Evolutionary conservation across 805 yeast genomes (phyloP).

Genomic region (Lipomyces chichibuensis): DNA sequence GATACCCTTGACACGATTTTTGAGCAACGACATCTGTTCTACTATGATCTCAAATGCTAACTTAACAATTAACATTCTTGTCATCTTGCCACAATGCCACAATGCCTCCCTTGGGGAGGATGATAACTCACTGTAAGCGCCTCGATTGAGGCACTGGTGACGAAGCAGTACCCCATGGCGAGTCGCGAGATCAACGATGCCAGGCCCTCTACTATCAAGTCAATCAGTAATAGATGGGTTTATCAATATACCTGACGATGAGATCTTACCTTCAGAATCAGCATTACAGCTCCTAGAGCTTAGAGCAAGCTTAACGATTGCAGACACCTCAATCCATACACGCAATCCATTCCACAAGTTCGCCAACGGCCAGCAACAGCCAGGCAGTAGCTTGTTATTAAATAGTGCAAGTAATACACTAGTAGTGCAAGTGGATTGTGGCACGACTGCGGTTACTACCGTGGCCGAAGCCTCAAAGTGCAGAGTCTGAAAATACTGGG

Average conservation of each 20-base stretch:
- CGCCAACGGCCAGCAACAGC: too few species aligned
- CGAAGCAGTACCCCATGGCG: background rate
- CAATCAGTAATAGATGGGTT: background rate
- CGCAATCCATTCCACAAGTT: too few species aligned
- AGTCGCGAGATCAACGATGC: constrained; percentile 3
- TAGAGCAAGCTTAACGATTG: too few species aligned
- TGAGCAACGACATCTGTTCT: too few species aligned
- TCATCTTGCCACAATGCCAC: background rate
- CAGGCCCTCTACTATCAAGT: background rate
- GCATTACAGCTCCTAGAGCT: background rate
- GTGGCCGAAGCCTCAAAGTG: too few species aligned
- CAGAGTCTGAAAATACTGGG: too few species aligned
- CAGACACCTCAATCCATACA: too few species aligned
- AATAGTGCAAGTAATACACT: too few species aligned
- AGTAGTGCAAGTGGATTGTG: too few species aligned
- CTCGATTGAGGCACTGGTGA: background rate
- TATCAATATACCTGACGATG: background rate
- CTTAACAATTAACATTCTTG: constrained; percentile 1
- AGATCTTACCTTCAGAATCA: background rate
- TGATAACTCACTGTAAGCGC: constrained; percentile 1
- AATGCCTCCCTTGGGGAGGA: background rate
- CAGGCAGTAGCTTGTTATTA: too few species aligned
- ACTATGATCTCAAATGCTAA: background rate
- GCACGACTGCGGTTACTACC: too few species aligned
- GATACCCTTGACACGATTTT: too few species aligned